phyloP scores from a whole-genome alignment of 1,139 yeast genomes.

The Diutina siamensis region DNA sequence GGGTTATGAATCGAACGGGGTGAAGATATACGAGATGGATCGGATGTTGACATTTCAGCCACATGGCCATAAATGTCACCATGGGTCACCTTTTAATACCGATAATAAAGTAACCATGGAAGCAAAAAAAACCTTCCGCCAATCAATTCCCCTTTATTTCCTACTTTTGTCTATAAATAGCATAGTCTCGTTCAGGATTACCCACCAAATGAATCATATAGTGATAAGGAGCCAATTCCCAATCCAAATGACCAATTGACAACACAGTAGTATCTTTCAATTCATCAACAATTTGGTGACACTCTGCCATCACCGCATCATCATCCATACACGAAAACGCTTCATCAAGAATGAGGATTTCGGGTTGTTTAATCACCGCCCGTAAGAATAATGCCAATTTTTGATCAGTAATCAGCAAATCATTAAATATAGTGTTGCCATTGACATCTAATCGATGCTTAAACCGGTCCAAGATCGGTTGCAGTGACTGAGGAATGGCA shows the following conservation, averaged over 20 bases:
- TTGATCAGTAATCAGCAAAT: constrained; percentile 61
- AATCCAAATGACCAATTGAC: constrained; percentile 54
- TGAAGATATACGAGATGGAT: too few relatives aligned
- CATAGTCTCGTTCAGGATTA: background rate
- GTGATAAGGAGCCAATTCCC: constrained; percentile 5
- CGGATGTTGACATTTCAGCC: too few relatives aligned
- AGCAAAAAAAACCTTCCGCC: too few relatives aligned
- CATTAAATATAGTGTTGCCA: constrained; percentile 32
- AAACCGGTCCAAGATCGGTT: constrained; percentile 16
- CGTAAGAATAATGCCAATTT: constrained; percentile 67
- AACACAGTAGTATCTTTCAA: constrained; percentile 57
- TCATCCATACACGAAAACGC: constrained; percentile 89
- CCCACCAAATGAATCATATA: constrained; percentile 3
- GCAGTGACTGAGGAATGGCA: constrained; percentile 7
- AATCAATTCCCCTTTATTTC: too few relatives aligned
- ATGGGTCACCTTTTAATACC: too few relatives aligned
- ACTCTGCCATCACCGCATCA: constrained; percentile 40
- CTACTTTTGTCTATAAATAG: background rate
- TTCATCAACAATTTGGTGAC: constrained; percentile 47
- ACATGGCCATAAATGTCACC: too few relatives aligned
- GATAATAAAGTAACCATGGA: too few relatives aligned
- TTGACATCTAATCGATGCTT: constrained; percentile 18
- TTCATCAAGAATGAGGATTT: constrained; percentile 74
- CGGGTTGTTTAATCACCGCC: constrained; percentile 67
- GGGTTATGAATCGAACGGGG: too few relatives aligned